These are phyloP conservation scores for Coemansia sp. DNA, from an alignment of 192 early-diverging fungal species.

Conservation along the genomic window DNA sequence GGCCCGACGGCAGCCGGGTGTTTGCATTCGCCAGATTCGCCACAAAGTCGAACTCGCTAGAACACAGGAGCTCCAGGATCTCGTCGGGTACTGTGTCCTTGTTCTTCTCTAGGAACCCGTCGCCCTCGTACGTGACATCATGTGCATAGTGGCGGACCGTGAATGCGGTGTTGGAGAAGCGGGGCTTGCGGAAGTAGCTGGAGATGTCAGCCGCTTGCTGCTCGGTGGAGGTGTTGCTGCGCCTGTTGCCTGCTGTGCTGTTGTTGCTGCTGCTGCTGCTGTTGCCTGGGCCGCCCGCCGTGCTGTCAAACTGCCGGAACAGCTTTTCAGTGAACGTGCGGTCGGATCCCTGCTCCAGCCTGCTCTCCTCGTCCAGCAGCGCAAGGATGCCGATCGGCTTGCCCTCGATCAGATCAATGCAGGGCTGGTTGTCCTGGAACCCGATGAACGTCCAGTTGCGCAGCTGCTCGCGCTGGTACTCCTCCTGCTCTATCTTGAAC, in stretches of 20 bases:
- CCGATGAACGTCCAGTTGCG: conserved; percentile 93
- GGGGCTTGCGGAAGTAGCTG: conserved; percentile 83
- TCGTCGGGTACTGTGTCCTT: conserved; percentile 97
- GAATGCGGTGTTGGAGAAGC: conserved; percentile 88
- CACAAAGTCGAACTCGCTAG: conserved; percentile 45
- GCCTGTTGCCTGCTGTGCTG: background rate
- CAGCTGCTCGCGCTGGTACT: conserved; percentile 93
- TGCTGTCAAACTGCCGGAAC: conserved; percentile 33
- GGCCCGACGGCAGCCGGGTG: background rate
- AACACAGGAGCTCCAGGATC: conserved; percentile 46
- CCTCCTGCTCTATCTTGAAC: conserved; percentile 69
- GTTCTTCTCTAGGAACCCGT: conserved; percentile 98
- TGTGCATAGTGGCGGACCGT: conserved; percentile 93
- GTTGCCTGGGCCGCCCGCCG: background rate
- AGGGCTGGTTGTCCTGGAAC: conserved; percentile 97
- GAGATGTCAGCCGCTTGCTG: conserved; percentile 2
- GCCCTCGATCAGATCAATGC: conserved; percentile 98
- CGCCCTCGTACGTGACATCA: conserved; percentile 93
- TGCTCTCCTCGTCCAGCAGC: conserved; percentile 81
- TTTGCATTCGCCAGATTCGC: conserved; percentile 16
- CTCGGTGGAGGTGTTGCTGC: conserved; percentile 2
- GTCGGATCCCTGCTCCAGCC: conserved; percentile 52
- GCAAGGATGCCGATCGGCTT: conserved; percentile 87
- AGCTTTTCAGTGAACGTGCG: conserved; percentile 55
- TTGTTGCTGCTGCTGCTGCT: too few relatives aligned